phyloP scores from a whole-genome alignment of 192 early-diverging fungal species.

The Entomortierella beljakovae region DNA sequence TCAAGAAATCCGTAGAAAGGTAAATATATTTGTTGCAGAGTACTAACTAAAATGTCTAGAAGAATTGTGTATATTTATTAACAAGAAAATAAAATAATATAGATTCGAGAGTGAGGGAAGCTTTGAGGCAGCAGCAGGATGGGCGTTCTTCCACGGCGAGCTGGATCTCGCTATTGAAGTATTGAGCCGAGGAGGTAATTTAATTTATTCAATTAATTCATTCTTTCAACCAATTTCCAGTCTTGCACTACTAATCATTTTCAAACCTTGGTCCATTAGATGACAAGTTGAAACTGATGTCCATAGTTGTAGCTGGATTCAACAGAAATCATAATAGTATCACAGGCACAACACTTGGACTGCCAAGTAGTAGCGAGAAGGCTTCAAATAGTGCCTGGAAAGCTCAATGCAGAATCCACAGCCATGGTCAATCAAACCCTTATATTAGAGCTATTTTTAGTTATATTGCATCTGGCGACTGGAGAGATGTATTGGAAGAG shows the following conservation, averaged over 20 bases:
- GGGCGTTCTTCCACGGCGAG: slow-evolving; percentile 87
- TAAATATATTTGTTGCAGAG: slow-evolving; percentile 15
- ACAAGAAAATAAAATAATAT: neutral
- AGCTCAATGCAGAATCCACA: slow-evolving; percentile 70
- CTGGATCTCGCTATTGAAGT: slow-evolving; percentile 79
- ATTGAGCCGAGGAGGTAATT: slow-evolving; percentile 61
- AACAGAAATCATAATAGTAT: slow-evolving; percentile 29
- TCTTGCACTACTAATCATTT: slow-evolving; percentile 6
- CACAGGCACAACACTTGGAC: slow-evolving; percentile 54
- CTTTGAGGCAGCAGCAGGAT: slow-evolving; percentile 88
- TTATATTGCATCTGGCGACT: slow-evolving; percentile 85
- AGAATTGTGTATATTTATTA: no score
- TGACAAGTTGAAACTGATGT: slow-evolving; percentile 86
- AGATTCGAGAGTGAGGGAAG: slow-evolving; percentile 77
- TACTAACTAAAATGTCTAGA: neutral
- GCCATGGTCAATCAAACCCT: slow-evolving; percentile 71
- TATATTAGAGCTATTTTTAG: slow-evolving; percentile 92
- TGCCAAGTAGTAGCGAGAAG: slow-evolving; percentile 38
- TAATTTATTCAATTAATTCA: neutral
- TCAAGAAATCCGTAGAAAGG: slow-evolving; percentile 59
- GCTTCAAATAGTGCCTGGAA: slow-evolving; percentile 60
- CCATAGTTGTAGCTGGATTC: slow-evolving; percentile 74
- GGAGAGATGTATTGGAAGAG: slow-evolving; percentile 81
- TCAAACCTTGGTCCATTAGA: no score
- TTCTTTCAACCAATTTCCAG: neutral